Base-by-base conservation (phyloP, 306 rosid genomes). In the Trifolium dubium region DNA sequence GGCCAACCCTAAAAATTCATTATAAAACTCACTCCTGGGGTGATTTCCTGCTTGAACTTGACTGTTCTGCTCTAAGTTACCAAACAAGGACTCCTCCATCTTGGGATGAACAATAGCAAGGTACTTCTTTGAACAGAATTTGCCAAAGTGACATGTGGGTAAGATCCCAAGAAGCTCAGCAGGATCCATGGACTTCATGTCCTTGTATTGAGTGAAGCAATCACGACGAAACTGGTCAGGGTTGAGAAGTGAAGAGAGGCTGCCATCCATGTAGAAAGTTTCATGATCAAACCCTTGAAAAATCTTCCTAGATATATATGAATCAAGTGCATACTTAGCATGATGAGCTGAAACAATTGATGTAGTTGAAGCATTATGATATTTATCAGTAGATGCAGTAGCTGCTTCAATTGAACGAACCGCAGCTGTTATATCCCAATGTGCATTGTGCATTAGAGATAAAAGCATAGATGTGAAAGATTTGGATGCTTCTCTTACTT, bases 321-420 rank as follows among this genome's bases (percentile, higher is more conserved):
- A 94, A 56, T 94, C 95, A 29, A 94, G 88, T 31, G 96, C 98
- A 73, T 84, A 87, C 82, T 89, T 94, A 67, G 98, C 97, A 65
- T 86, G 94, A 71, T 89, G 89, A 55, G 87, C 44, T 0, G 92
- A 78, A 40, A 84, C 74, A 56, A 79, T 49, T 41, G 92, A 75
- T 15, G 86, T 39, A 55, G 85, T 68, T 29, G 87, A 69, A 55
- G 77, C 72, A 40, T 63, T 73, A n/a, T 69, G 79, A 77, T 58
- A 37, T 35, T 39, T 77, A 72, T 83, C 88, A 10, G 79, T 56
- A 10, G 84, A 53, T 56, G 84, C 80, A 6, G 89, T 68, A 68
- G 98, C 97, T 6, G 97, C 85, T 83, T 94, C 97, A n/a, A 94
- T 94, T 46, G 99, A 94, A 19, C 96, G 87, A 67, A 94, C 99